A percentile compares a stretch with the other conserved stretches of the same genome.
phyloP scores from a whole-genome alignment of 2,329 filamentous ascomycete species.

The Fusarium oligoseptatum region DNA sequence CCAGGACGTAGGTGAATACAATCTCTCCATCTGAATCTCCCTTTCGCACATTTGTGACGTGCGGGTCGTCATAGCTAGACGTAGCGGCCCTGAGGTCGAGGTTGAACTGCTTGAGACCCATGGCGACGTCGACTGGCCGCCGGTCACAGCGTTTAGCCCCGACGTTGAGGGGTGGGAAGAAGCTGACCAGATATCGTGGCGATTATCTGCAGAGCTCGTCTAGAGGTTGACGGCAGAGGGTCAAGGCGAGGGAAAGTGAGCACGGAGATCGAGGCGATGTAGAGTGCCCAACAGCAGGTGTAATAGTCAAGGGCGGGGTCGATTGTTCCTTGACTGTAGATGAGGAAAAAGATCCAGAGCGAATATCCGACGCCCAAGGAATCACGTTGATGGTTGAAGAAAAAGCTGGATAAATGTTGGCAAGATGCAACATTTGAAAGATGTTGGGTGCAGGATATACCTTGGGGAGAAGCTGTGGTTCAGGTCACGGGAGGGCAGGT shows the following conservation, averaged over 20 bases:
- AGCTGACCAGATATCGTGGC: not conserved
- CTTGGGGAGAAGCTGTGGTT: not conserved
- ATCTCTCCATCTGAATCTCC: constrained; percentile 82
- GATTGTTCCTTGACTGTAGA: not conserved
- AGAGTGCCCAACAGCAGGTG: not conserved
- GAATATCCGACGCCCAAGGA: not conserved
- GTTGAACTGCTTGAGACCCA: constrained; percentile 77
- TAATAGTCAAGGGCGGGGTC: not conserved
- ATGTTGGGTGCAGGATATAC: not conserved
- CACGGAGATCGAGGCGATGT: not conserved
- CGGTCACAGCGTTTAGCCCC: not conserved
- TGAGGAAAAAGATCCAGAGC: not conserved
- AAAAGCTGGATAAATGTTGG: not conserved
- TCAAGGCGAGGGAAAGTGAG: not conserved
- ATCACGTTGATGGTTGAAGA: not conserved
- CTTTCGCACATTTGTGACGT: constrained; percentile 67
- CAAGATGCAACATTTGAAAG: not conserved
- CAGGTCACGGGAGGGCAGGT: not conserved
- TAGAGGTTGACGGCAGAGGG: not conserved
- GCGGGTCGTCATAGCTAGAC: constrained; percentile 54
- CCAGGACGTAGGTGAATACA: constrained; percentile 65
- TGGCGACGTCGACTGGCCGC: constrained; percentile 49
- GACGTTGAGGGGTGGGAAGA: not conserved
- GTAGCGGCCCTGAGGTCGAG: constrained; percentile 64
- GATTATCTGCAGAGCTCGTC: not conserved